phyloP scores from a whole-genome alignment of 2,329 filamentous ascomycete genomes.

The Penicillium brevicompactum region DNA sequence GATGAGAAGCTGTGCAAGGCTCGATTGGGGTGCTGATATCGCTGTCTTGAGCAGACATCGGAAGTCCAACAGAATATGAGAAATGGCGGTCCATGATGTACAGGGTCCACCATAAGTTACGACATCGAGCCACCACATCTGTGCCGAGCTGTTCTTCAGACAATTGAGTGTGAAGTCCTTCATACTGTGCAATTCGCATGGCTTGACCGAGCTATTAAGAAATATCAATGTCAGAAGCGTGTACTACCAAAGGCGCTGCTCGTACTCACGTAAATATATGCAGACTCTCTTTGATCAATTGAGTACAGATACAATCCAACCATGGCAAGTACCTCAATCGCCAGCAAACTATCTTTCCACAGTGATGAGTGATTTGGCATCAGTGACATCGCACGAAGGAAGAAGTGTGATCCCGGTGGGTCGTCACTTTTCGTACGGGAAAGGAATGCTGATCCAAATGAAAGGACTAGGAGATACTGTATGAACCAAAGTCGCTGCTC shows the following conservation, averaged over 20 bases:
- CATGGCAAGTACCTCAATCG: conserved; percentile 41
- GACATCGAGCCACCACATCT: conserved; percentile 35
- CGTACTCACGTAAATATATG: conserved; percentile 30
- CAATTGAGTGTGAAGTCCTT: conserved; percentile 45
- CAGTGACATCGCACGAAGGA: conserved; percentile 32
- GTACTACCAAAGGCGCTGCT: not conserved
- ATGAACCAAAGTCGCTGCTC: conserved; percentile 29
- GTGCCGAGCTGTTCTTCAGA: conserved; percentile 38
- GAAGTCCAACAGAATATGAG: conserved; percentile 43
- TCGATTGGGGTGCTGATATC: conserved; percentile 42
- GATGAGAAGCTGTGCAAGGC: conserved; percentile 27
- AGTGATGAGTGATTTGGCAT: conserved; percentile 38
- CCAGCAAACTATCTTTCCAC: conserved; percentile 43
- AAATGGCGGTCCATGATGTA: conserved; percentile 47
- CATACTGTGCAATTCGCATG: conserved; percentile 43
- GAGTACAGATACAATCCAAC: conserved; percentile 43
- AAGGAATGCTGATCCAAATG: conserved; percentile 22
- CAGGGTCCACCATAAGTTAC: conserved; percentile 46
- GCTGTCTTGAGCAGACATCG: conserved; percentile 40
- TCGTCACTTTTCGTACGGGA: conserved; percentile 7
- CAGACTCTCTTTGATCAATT: conserved; percentile 41
- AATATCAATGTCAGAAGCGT: not conserved
- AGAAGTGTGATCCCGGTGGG: conserved; percentile 21
- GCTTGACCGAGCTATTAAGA: conserved; percentile 42
- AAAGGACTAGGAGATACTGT: conserved; percentile 19